Evolutionary conservation across 1,284 basidiomycete genomes (phyloP).

Genomic region (Puccinia hordei): DNA sequence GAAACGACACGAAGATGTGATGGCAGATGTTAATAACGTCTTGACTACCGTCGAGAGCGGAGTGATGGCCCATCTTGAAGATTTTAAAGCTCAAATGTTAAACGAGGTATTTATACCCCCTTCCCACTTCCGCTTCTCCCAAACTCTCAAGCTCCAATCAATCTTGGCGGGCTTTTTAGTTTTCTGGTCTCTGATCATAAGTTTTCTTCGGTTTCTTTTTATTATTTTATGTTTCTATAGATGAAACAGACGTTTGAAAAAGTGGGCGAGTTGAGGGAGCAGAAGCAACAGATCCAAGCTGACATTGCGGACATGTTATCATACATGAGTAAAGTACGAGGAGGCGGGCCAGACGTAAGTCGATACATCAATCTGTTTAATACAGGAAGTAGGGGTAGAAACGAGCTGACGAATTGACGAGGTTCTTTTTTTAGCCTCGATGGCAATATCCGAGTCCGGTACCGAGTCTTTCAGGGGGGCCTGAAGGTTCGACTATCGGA

Average conservation of each 20-base stretch:
- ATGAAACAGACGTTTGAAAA: conserved; percentile 50
- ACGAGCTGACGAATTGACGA: background rate
- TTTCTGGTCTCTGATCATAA: background rate
- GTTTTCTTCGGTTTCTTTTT: background rate
- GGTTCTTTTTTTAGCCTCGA: conserved; percentile 21
- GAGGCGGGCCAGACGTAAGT: conserved; percentile 49
- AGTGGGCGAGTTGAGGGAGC: conserved; percentile 44
- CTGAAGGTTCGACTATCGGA: conserved; percentile 4
- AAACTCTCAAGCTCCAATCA: background rate
- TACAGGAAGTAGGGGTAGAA: background rate
- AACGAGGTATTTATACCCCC: conserved; percentile 11
- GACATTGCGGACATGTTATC: conserved; percentile 49
- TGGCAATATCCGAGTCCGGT: conserved; percentile 35
- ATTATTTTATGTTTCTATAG: too few relatives aligned
- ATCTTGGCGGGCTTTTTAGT: background rate
- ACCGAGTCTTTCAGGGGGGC: background rate
- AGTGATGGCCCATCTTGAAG: conserved; percentile 47
- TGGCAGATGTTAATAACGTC: conserved; percentile 36
- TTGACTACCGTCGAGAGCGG: conserved; percentile 49
- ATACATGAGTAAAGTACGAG: conserved; percentile 51
- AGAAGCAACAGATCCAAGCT: conserved; percentile 50
- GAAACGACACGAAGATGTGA: conserved; percentile 35
- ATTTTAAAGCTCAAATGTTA: conserved; percentile 48
- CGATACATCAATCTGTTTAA: background rate
- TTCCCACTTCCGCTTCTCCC: too few relatives aligned